Evolutionary conservation across 2,329 filamentous ascomycete species (phyloP).

Genomic region (Alternaria solani): DNA sequence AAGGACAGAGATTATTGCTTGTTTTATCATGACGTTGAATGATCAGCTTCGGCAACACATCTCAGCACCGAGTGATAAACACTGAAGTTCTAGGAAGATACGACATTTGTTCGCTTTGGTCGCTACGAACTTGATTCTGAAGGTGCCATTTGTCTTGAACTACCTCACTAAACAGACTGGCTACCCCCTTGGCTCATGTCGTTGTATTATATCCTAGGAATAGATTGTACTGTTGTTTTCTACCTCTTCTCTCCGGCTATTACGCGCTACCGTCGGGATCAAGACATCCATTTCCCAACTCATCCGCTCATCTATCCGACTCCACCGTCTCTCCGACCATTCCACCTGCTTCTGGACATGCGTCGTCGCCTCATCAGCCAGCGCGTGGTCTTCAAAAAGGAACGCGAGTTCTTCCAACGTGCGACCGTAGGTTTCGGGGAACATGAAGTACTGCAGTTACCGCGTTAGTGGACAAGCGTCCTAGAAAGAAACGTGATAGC

Average conservation of each 20-base stretch:
- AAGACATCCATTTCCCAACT: constrained; percentile 27
- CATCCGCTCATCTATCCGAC: constrained; percentile 15
- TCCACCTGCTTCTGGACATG: constrained; percentile 45
- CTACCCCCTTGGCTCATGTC: neutral
- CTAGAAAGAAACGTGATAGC: neutral
- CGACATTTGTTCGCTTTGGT: no score
- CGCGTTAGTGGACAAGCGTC: neutral
- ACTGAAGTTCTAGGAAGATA: no score
- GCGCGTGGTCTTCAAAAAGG: constrained; percentile 41
- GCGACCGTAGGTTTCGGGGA: constrained; percentile 73
- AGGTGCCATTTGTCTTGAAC: neutral
- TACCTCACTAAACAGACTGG: neutral
- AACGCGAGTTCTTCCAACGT: constrained; percentile 72
- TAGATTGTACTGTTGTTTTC: neutral
- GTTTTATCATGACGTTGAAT: no score
- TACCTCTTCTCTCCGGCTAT: neutral
- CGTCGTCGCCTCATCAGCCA: constrained; percentile 39
- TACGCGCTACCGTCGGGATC: neutral
- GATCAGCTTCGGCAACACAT: no score
- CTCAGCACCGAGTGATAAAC: no score
- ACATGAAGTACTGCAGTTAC: constrained; percentile 64
- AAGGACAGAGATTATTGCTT: no score
- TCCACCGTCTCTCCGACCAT: constrained; percentile 16
- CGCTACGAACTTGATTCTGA: no score
- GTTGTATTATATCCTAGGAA: neutral